Base-by-base conservation (phyloP, 768 basidiomycete species). In the Russula compacta region DNA sequence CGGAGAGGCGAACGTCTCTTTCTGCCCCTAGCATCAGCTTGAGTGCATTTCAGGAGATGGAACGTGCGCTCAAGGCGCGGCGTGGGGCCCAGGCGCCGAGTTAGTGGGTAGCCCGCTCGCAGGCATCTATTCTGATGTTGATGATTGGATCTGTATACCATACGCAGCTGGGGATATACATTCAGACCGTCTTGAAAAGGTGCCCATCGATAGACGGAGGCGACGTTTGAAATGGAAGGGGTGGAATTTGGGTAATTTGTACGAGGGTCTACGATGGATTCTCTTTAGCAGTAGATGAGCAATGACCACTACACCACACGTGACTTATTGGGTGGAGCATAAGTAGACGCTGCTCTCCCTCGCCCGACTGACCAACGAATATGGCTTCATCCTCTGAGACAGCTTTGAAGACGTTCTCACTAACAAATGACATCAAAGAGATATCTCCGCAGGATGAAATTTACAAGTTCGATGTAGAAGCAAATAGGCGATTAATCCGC, bases 361-460 rank as follows among this genome's bases (percentile, higher is more conserved):
- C 7, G 29, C 47, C 7, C 21, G 3, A 38, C 24, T 35, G n/a
- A 44, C 36, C 15, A 9, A 19, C 32, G n/a, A 32, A n/a, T 32
- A 66, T 66, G 65, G 60, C 66, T 54, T 67, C 69, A 58, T 73
- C 76, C 19, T 79, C 84, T 58, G 77, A 77, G 55, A 84, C 79
- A 46, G 87, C 90, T 24, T 78, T 87, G 63, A 81, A 87, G 71
- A 81, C 86, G 2, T 93, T 92, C 72, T 81, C 81, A 8, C 73
- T 93, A 32, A 73, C 77, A 10, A 93, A 93, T 69, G 79, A 89
- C 62, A 77, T 92, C 29, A 71, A 79, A 29, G 83, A 90, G 50
- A 72, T 92, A 53, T 81, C 86, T 0, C 81, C 84, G 6, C 82
- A 89, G 68, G 91, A 93, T 69, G 82, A 85, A 69, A 90, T 95